Evolutionary conservation across 495 filamentous ascomycete genomes (phyloP).

Genomic region (Penicillium flavigenum): DNA sequence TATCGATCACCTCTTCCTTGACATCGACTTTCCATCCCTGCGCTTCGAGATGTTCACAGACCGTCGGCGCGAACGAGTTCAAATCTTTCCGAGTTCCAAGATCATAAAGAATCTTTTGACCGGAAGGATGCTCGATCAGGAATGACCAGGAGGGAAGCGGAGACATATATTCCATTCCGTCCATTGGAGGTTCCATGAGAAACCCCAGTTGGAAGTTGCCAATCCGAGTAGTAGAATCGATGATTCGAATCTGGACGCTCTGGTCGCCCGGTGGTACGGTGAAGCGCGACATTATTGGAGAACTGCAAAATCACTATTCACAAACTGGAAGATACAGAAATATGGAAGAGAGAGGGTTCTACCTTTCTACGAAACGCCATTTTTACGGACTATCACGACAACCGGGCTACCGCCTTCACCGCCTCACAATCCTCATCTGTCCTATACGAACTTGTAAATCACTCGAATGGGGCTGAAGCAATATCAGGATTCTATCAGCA

Average conservation of each 20-base stretch:
- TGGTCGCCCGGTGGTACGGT: slow-evolving; percentile 12
- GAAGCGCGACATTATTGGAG: not conserved
- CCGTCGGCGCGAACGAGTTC: slow-evolving; percentile 38
- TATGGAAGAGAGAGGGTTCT: no score
- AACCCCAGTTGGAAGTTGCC: slow-evolving; percentile 24
- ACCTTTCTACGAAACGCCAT: no score
- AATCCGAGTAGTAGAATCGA: slow-evolving; percentile 49
- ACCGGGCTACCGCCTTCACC: no score
- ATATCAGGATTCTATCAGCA: no score
- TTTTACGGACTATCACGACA: no score
- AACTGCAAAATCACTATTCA: no score
- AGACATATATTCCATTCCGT: slow-evolving; percentile 40
- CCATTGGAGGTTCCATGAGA: slow-evolving; percentile 46
- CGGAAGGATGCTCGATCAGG: slow-evolving; percentile 51
- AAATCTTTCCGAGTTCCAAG: slow-evolving; percentile 56
- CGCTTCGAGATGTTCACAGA: slow-evolving; percentile 24
- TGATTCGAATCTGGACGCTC: slow-evolving; percentile 47
- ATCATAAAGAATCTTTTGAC: slow-evolving; percentile 55
- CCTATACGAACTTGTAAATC: no score
- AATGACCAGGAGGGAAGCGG: slow-evolving; percentile 50
- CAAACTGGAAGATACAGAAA: no score
- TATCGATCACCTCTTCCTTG: slow-evolving; percentile 50
- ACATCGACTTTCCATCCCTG: slow-evolving; percentile 18
- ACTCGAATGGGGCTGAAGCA: no score
- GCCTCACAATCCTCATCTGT: no score